A percentile compares a stretch with the other conserved stretches of the same genome.
Conservation (phyloP, 768 basidiomycete genomes). For the Chlorophyllum brunneum region DNA sequence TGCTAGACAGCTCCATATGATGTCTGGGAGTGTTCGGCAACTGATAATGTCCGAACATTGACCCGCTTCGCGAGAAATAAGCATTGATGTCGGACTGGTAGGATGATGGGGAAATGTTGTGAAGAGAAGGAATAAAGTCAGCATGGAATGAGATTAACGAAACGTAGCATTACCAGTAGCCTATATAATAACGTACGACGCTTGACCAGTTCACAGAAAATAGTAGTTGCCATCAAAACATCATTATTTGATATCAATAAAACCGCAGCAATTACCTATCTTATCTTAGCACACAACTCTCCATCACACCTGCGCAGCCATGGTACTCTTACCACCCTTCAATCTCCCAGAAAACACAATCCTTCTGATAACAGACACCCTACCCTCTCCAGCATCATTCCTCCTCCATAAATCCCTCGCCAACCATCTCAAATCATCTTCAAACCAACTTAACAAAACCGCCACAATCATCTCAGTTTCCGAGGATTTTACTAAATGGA, state of each 20-base stretch:
- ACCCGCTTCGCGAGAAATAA: no score
- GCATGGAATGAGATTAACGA: no score
- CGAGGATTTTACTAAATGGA: conserved; percentile 57
- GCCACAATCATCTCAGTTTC: conserved; percentile 57
- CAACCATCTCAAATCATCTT: conserved; percentile 45
- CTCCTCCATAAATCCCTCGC: conserved; percentile 54
- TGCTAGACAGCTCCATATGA: no score
- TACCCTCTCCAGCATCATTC: conserved; percentile 71
- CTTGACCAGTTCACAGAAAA: no score
- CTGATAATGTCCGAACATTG: no score
- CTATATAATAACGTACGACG: no score
- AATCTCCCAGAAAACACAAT: conserved; percentile 49
- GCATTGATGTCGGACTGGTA: no score
- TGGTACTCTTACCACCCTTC: conserved; percentile 39
- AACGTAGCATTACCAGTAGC: no score
- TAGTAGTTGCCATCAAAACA: no score
- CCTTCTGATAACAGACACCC: conserved; percentile 66
- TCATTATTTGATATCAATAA: background rate
- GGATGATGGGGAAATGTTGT: no score
- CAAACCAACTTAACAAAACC: conserved; percentile 11
- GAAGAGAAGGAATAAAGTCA: no score
- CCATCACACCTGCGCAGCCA: background rate
- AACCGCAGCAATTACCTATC: background rate
- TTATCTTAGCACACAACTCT: background rate
- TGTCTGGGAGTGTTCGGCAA: no score